Evolutionary conservation across 1,284 basidiomycete species (phyloP), one percentile per base, ranked within the genome.

Genomic region (Vanrija sp.): DNA sequence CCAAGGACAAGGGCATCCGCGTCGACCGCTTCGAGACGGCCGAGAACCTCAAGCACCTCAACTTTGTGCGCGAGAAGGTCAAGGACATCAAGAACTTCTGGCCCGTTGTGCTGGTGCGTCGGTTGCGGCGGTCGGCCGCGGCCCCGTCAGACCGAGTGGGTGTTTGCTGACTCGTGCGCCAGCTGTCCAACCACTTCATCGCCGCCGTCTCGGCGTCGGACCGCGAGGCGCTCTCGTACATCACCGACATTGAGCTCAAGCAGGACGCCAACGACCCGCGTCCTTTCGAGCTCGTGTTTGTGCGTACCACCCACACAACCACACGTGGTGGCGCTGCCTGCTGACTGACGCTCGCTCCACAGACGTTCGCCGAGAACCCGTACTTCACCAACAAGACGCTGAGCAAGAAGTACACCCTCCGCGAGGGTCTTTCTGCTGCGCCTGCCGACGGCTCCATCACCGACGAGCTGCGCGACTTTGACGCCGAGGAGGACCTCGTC

Each of bases 341-440:
- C 21, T 54, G 6, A 54, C 47, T n/a, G n/a, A n/a, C n/a, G n/a
- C n/a, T 5, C 14, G 40, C 42, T n/a, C 38, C 15, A 3, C 29
- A 71, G 69, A 68, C 71, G 58, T 78, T 78, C 57, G 62, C 57
- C 39, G 72, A 76, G 61, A 78, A 78, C 69, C 73, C 73, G 2
- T 78, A 65, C 66, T 78, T 78, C 62, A 60, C 63, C 55, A 72
- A 78, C 66, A 60, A 60, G 44, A 65, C 66, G 5, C 59, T 78
- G 23, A 61, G 57, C 44, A 76, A 76, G 65, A 68, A 67, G 51
- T 77, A 66, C 61, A 47, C 64, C 6, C 61, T 76, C 12, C 58
- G 57, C 10, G 54, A 67, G 21, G 65, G 60, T 19, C 51, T 62
- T 16, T 49, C 47, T 34, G 21, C 63, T 16, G 68, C 65, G 8